phyloP scores from a whole-genome alignment of 2,329 filamentous ascomycete genomes.

The Aurifilum marmelostoma region DNA sequence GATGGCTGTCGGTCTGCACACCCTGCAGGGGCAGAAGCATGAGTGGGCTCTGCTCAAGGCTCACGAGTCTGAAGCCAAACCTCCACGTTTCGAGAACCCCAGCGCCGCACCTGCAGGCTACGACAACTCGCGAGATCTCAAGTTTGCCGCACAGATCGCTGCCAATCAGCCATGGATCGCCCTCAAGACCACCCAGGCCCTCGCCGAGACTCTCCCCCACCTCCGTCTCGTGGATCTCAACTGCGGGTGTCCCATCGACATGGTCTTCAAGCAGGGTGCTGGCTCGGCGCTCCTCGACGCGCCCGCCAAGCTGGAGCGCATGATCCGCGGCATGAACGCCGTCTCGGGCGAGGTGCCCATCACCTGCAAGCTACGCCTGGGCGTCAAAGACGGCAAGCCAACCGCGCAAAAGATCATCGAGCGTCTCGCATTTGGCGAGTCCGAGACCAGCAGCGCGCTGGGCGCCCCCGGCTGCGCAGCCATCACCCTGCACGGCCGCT shows the following conservation, averaged over 20 bases:
- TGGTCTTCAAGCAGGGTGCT: constrained; percentile 84
- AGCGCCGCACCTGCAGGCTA: constrained; percentile 64
- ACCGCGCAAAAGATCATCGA: constrained; percentile 82
- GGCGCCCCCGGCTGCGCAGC: constrained; percentile 87
- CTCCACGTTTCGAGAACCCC: constrained; percentile 68
- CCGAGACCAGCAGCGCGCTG: constrained; percentile 69
- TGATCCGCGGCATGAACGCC: constrained; percentile 92
- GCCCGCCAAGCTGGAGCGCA: constrained; percentile 87
- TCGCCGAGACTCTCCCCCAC: constrained; percentile 77
- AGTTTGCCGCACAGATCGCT: constrained; percentile 90
- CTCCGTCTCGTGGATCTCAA: constrained; percentile 93
- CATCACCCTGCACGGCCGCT: constrained; percentile 93
- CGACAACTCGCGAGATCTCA: constrained; percentile 79
- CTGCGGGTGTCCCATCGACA: constrained; percentile 95
- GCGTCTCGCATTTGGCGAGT: constrained; percentile 78
- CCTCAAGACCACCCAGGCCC: constrained; percentile 81
- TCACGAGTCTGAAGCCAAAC: constrained; percentile 77
- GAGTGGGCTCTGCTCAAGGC: constrained; percentile 97
- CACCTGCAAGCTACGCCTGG: constrained; percentile 92
- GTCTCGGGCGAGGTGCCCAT: constrained; percentile 91
- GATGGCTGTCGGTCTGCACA: constrained; percentile 91
- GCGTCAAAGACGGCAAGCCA: constrained; percentile 77
- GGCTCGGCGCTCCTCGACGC: constrained; percentile 92
- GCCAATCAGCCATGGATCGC: constrained; percentile 91
- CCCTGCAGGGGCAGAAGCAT: constrained; percentile 85